Conservation (phyloP, 306 rosid genomes). For the Delonix regia region DNA sequence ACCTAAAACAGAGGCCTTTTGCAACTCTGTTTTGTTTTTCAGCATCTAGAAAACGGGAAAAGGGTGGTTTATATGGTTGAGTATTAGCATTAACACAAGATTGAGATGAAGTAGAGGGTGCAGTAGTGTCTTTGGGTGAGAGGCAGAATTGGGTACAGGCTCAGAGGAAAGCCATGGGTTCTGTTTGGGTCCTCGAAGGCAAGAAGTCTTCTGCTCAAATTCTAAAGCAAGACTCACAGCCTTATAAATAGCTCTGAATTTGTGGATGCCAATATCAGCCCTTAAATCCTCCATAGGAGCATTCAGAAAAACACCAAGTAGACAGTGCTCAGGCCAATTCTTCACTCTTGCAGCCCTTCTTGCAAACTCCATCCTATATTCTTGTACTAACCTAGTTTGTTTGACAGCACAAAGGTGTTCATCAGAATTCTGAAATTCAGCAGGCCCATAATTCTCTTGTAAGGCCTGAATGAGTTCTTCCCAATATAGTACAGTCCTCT, state of each 20-base stretch:
- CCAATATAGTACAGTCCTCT: not conserved
- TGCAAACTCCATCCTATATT: not conserved
- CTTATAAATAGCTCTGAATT: not conserved
- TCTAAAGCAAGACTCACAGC: not conserved
- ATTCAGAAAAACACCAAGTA: not conserved
- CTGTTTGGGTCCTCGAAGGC: not conserved
- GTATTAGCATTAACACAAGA: no score
- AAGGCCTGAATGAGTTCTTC: not conserved
- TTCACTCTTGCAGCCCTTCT: not conserved
- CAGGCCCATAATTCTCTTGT: not conserved
- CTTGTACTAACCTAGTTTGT: fast-evolving
- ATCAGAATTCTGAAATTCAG: not conserved
- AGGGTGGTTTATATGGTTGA: no score
- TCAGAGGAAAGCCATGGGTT: no score
- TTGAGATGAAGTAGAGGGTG: no score
- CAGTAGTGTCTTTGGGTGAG: no score
- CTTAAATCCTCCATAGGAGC: not conserved
- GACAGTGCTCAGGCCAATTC: not conserved
- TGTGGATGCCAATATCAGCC: no score
- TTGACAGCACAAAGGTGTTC: not conserved
- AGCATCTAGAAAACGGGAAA: no score
- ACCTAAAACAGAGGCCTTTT: not conserved
- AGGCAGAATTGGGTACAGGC: fast-evolving
- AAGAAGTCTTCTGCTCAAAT: no score
- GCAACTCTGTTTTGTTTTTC: no score